phyloP scores from a whole-genome alignment of 2,329 filamentous ascomycete species.

The Chrysoporthe cubensis region DNA sequence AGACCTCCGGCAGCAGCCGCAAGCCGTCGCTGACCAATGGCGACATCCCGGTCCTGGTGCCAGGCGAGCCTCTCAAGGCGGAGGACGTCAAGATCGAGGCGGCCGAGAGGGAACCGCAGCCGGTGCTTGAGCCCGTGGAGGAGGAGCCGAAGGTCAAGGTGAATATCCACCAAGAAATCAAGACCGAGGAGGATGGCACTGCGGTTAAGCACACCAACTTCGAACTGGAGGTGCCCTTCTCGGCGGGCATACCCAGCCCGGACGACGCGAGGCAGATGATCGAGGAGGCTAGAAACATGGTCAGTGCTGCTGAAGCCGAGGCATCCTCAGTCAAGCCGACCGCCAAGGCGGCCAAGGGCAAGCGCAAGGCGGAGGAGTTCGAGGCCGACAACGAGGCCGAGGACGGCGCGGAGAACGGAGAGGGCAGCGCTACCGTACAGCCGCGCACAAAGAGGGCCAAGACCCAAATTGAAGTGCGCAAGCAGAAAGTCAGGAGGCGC shows the following conservation, averaged over 20 bases:
- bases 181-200: constrained; percentile 56
- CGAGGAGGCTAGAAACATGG: constrained; percentile 85
- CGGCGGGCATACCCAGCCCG: constrained; percentile 70
- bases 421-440: constrained; percentile 44
- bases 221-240: constrained; percentile 73
- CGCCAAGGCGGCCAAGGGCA: constrained; percentile 53
- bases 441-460: constrained; percentile 74
- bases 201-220: constrained; percentile 75
- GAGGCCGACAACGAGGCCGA: constrained; percentile 58
- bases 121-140: constrained; percentile 56
- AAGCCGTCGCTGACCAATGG: constrained; percentile 37
- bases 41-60: constrained; percentile 31
- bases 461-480: constrained; percentile 80
- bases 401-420: constrained; percentile 42
- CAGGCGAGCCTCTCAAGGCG: constrained; percentile 25
- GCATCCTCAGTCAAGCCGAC: not conserved
- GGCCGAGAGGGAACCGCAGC: constrained; percentile 52
- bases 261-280: constrained; percentile 85
- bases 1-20: constrained; percentile 34
- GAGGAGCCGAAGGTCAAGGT: constrained; percentile 68
- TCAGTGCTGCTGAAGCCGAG: constrained; percentile 59
- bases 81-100: constrained; percentile 47
- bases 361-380: constrained; percentile 77
- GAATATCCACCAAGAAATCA: constrained; percentile 68
- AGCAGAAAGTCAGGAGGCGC: constrained; percentile 83